Conservation (phyloP, 495 filamentous ascomycete species). For the Collariella sp. region DNA sequence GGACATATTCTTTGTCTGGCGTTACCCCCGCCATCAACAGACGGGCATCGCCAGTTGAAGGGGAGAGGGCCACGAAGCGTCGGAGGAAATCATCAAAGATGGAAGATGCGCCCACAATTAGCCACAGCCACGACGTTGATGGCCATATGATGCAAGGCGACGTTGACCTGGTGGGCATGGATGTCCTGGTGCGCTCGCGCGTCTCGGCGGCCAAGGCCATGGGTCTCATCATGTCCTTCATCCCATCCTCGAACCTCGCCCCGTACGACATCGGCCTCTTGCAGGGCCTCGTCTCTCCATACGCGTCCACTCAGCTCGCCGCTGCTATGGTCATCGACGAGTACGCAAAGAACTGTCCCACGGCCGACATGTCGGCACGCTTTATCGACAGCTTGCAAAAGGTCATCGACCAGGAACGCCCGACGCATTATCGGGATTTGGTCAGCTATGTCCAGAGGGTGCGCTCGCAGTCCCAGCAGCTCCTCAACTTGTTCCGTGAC, state of each 20-base stretch:
- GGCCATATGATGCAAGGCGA: constrained; percentile 97
- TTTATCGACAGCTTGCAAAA: constrained; percentile 53
- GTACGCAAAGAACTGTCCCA: constrained; percentile 56
- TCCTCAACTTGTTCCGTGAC: constrained; percentile 84
- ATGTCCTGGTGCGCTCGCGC: constrained; percentile 79
- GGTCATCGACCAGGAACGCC: constrained; percentile 72
- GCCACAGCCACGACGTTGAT: constrained; percentile 82
- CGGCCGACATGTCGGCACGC: constrained; percentile 31
- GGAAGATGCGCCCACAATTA: constrained; percentile 51
- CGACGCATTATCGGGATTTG: constrained; percentile 76
- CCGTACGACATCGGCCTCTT: constrained; percentile 51
- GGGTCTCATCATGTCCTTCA: constrained; percentile 60
- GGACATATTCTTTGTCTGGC: constrained; percentile 54
- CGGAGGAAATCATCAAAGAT: constrained; percentile 77
- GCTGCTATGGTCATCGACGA: constrained; percentile 83
- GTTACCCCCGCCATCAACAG: constrained; percentile 40
- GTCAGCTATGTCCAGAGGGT: constrained; percentile 80
- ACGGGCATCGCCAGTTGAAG: constrained; percentile 53
- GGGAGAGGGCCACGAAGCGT: constrained; percentile 51
- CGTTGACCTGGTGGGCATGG: constrained; percentile 83
- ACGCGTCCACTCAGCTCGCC: constrained; percentile 76
- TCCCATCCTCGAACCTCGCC: constrained; percentile 41
- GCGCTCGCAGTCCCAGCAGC: constrained; percentile 78
- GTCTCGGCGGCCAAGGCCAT: constrained; percentile 77
- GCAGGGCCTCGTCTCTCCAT: constrained; percentile 56